Evolutionary conservation across 139 green algal species (phyloP), one percentile per base, ranked within the genome.

Genomic region (Microglena sp.): DNA sequence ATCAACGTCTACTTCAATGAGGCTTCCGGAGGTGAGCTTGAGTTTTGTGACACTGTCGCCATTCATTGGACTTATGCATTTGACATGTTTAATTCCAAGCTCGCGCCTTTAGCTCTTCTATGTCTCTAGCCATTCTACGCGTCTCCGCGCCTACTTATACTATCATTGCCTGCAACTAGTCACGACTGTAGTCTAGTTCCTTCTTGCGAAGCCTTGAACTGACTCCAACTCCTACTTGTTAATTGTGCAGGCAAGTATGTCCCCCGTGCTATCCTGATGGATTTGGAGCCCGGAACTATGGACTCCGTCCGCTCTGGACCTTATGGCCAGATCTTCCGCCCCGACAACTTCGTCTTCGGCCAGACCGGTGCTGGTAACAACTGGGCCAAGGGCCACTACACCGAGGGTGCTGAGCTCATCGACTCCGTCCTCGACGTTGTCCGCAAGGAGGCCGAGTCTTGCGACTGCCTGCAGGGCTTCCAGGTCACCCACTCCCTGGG

Each of bases 1-100:
- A 94, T 99, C 82, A 99, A 99, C 71, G 94, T 99, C 15, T 99
- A 99, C 84, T 99, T 95, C 86, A 99, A 97, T 72, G 94, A 99
- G 81, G 94, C 94, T 56, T 92, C 84, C 31, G 92, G 91, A 24
- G 92, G 84, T 89, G 55, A 69, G 78, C 60, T n/a, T n/a, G n/a
- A n/a, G n/a, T n/a, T n/a, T n/a, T n/a, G n/a, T n/a, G n/a, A n/a
- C n/a, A n/a, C n/a, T n/a, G n/a, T n/a, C n/a, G n/a, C n/a, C n/a
- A n/a, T n/a, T n/a, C n/a, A n/a, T n/a, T n/a, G n/a, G n/a, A n/a
- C n/a, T n/a, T n/a, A n/a, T n/a, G n/a, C n/a, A n/a, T n/a, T n/a
- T n/a, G n/a, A n/a, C n/a, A n/a, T n/a, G n/a, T n/a, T n/a, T n/a
- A n/a, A n/a, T n/a, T n/a, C n/a, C n/a, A n/a, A n/a, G n/a, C n/a